phyloP scores from a whole-genome alignment of 805 yeast species.

The Yarrowia phangngaensis region DNA sequence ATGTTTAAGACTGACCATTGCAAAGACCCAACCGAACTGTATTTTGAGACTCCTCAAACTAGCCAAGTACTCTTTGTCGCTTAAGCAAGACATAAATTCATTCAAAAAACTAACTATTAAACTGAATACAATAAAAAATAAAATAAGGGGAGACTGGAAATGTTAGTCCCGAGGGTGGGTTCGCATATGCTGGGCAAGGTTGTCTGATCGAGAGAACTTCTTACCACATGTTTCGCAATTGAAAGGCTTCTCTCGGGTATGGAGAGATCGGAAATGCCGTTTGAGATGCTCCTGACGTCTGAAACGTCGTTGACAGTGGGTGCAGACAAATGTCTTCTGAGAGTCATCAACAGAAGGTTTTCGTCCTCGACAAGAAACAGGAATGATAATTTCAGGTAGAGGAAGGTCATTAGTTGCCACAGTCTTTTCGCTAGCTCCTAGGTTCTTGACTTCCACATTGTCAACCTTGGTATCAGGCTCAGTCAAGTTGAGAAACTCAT shows the following conservation, averaged over 20 bases:
- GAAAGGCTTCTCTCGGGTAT: conserved; percentile 59
- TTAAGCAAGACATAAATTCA: background rate
- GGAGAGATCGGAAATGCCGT: conserved; percentile 69
- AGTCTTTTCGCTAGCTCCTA: background rate
- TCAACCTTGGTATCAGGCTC: conserved; percentile 14
- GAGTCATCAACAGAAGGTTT: conserved; percentile 55
- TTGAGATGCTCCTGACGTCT: conserved; percentile 74
- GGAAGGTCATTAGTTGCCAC: conserved; percentile 16
- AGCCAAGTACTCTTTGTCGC: too few species aligned
- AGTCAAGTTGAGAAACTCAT: conserved; percentile 26
- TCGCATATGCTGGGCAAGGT: conserved; percentile 39
- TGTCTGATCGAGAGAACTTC: conserved; percentile 39
- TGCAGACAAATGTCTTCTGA: conserved; percentile 58
- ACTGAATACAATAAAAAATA: conserved; percentile 20
- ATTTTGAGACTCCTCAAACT: too few species aligned
- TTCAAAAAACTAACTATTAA: conserved; percentile 23
- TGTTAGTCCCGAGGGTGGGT: conserved; percentile 31
- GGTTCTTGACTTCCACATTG: background rate
- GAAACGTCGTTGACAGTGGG: conserved; percentile 60
- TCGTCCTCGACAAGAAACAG: conserved; percentile 47
- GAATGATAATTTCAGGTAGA: conserved; percentile 23
- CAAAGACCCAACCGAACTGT: too few species aligned
- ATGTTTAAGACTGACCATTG: too few species aligned
- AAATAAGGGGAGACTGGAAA: conserved; percentile 11
- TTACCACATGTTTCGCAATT: conserved; percentile 38